Conservation (phyloP, 2,329 filamentous ascomycete genomes). For the Monilinia laxa region DNA sequence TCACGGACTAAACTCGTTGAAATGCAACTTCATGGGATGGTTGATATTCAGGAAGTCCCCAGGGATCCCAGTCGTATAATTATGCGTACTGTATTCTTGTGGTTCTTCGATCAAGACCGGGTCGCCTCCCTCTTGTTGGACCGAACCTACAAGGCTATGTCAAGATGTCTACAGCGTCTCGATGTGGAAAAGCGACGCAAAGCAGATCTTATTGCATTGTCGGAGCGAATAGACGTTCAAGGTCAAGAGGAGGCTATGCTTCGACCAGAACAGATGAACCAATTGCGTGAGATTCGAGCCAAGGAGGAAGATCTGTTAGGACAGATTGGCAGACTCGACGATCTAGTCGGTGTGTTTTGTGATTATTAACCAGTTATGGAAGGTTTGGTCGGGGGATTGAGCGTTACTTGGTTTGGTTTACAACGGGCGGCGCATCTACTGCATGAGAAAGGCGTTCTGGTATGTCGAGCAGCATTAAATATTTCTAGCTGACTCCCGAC, state of each 20-base stretch:
- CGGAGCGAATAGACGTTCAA: conserved; percentile 81
- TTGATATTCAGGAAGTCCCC: conserved; percentile 92
- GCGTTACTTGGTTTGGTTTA: conserved; percentile 22
- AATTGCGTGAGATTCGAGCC: conserved; percentile 58
- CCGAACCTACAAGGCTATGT: conserved; percentile 86
- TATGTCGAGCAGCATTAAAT: conserved; percentile 17
- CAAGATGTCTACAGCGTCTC: conserved; percentile 77
- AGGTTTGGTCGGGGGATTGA: conserved; percentile 22
- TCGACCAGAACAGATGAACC: conserved; percentile 68
- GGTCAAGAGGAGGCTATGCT: conserved; percentile 75
- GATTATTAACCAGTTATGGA: conserved; percentile 59
- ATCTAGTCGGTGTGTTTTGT: conserved; percentile 76
- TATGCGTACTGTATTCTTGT: conserved; percentile 83
- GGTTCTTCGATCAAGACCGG: conserved; percentile 81
- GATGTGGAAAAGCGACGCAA: conserved; percentile 72
- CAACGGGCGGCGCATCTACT: conserved; percentile 30
- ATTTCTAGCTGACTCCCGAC: conserved; percentile 7
- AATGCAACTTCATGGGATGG: conserved; percentile 81
- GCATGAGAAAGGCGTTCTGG: conserved; percentile 28
- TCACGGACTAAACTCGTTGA: conserved; percentile 80
- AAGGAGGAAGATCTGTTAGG: conserved; percentile 72
- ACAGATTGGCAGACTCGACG: conserved; percentile 79
- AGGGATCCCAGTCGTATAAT: conserved; percentile 80
- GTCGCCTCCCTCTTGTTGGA: conserved; percentile 71
- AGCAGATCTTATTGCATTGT: conserved; percentile 72